Conservation (phyloP, 2,329 filamentous ascomycete genomes). For the Microsporum canis region DNA sequence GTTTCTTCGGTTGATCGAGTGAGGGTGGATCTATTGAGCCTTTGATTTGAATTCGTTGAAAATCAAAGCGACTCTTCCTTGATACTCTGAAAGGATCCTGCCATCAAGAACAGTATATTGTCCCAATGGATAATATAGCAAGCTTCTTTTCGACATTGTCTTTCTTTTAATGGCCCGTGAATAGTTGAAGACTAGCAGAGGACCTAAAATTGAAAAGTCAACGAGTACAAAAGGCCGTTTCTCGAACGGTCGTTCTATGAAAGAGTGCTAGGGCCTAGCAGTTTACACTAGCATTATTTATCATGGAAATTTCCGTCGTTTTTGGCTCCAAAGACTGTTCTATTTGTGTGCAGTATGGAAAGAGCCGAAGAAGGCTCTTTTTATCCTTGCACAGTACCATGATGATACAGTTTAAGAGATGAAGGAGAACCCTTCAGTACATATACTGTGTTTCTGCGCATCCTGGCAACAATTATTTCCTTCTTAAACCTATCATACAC, state of each 20-base stretch:
- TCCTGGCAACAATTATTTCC: not conserved
- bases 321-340: not conserved
- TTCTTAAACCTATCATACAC: not conserved
- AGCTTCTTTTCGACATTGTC: not conserved
- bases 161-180: not conserved
- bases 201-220: not conserved
- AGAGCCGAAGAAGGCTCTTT: not conserved
- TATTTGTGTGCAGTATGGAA: not conserved
- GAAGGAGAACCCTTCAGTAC: not conserved
- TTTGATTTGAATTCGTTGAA: not conserved
- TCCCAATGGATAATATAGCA: not conserved
- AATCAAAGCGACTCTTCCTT: not conserved
- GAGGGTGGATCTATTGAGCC: not conserved
- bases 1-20: not conserved
- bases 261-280: not conserved
- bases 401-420: not conserved
- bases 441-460: not conserved
- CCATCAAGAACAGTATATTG: not conserved
- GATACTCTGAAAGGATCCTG: not conserved
- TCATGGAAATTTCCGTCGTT: not conserved
- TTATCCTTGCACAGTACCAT: not conserved
- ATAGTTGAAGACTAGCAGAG: not conserved
- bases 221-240: not conserved
- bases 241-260: not conserved
- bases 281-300: not conserved